Base-by-base conservation (phyloP, 2,329 filamentous ascomycete genomes). In the Ceratocystis albifundus region DNA sequence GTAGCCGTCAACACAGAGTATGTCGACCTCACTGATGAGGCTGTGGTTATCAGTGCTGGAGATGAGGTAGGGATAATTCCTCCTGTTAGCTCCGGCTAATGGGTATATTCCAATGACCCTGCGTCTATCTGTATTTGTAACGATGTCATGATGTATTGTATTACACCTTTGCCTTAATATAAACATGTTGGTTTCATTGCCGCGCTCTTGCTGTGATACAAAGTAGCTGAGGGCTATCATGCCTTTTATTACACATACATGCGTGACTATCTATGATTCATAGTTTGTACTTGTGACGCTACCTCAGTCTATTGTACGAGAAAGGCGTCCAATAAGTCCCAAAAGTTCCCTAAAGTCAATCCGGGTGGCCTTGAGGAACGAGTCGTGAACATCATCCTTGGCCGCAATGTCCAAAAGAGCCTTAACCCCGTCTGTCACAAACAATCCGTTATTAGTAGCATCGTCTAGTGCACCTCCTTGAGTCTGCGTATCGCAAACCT, bases 61-160 rank as follows among this genome's bases (percentile, higher is more conserved):
- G 90, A 95, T 73, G 90, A 95, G 77, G 89, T 95, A 66, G 90
- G 88, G 53, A 88, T 95, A 45, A 93, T 95, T 67, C 90, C 90
- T 44, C 90, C 90, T 8, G 90, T 95, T 70, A 95, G 90, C 78
- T 91, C 90, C 46, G 90, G 90, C 3, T 94, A 75, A 20, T 55
- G 20, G 32, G 53, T 15, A 10, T 55, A 53, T 62, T 5, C 62
- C 30, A 45, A 30, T 59, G 36, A 41, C 59, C 22, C 30, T 32
- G 4, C 25, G 22, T 57, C 53, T 57, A 17, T 36, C 30, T 59
- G 28, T 59, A 59, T 8, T 59, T 61, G 36, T 48, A 57, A 61
- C 22, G 17, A 45, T 65, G 55, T 30, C 50, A 46, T 61, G 59
- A 12, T 20, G 44, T 50, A 30, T 48, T 44, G 20, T 30, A 28